A percentile compares a stretch with the other conserved stretches of the same genome.
Evolutionary conservation across 2,329 filamentous ascomycete species (phyloP).

Genomic region (Scolecobasidium constrictum): DNA sequence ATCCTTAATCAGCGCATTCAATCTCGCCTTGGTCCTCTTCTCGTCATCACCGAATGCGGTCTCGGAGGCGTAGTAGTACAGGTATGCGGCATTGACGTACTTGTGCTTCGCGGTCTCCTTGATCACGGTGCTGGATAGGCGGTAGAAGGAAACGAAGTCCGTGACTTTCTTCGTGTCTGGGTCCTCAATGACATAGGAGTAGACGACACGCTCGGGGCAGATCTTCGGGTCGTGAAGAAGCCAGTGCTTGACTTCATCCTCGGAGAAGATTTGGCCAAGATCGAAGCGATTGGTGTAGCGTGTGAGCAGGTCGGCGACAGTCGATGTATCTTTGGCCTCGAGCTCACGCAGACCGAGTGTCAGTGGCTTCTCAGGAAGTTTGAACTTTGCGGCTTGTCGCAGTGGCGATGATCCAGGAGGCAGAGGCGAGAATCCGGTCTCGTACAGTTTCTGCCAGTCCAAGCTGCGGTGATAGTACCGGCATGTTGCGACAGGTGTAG

Average conservation of each 20-base stretch:
- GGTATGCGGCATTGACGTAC: slow-evolving; percentile 78
- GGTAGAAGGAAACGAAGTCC: slow-evolving; percentile 96
- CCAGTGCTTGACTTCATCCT: slow-evolving; percentile 81
- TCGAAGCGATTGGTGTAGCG: slow-evolving; percentile 73
- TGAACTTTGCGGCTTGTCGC: slow-evolving; percentile 78
- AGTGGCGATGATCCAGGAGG: slow-evolving; percentile 73
- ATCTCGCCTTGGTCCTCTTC: slow-evolving; percentile 59
- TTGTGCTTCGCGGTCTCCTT: slow-evolving; percentile 62
- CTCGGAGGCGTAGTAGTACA: slow-evolving; percentile 94
- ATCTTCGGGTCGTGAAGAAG: slow-evolving; percentile 58
- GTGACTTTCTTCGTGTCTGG: slow-evolving; percentile 67
- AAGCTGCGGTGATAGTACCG: slow-evolving; percentile 91
- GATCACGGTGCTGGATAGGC: slow-evolving; percentile 86
- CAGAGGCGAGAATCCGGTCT: slow-evolving; percentile 85
- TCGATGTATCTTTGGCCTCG: slow-evolving; percentile 65
- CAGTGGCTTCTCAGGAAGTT: slow-evolving; percentile 61
- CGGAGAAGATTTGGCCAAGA: slow-evolving; percentile 70
- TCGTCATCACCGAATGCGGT: slow-evolving; percentile 52
- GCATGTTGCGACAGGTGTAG: slow-evolving; percentile 84
- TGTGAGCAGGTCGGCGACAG: slow-evolving; percentile 62
- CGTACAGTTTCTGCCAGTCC: slow-evolving; percentile 93
- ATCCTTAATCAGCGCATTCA: slow-evolving; percentile 74
- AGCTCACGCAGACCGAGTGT: slow-evolving; percentile 71
- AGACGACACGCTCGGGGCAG: slow-evolving; percentile 68
- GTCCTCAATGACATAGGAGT: slow-evolving; percentile 80